Conservation (phyloP, 257 asterid species). For the Ophiorrhiza pumila region DNA sequence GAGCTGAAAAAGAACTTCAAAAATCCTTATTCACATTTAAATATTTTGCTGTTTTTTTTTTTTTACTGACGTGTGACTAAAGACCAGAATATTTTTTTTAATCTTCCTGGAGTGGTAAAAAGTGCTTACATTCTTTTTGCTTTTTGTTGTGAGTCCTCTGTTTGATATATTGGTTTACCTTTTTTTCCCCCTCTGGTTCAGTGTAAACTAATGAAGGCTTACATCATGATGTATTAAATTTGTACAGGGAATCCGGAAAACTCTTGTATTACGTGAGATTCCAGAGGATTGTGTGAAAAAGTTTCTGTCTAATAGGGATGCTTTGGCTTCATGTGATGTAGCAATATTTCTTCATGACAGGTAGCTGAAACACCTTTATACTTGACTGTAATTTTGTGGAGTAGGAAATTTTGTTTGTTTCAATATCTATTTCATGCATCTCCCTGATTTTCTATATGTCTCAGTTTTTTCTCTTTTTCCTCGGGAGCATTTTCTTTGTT, state of each 20-base stretch:
- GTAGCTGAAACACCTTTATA: constrained; percentile 35
- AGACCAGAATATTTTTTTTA: not conserved
- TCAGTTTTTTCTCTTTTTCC: too few relatives aligned
- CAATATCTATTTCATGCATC: not conserved
- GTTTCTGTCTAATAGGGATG: constrained; percentile 64
- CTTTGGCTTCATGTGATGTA: constrained; percentile 84
- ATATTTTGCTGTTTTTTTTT: not conserved
- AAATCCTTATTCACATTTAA: not conserved
- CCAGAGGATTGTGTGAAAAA: constrained; percentile 70
- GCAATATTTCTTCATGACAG: constrained; percentile 97
- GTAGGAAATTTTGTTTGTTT: not conserved
- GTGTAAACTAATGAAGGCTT: not conserved
- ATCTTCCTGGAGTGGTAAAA: not conserved
- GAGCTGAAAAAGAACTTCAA: not conserved
- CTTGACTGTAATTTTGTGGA: not conserved
- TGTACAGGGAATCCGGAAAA: constrained; percentile 68
- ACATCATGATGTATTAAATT: not conserved
- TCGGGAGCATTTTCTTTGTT: too few relatives aligned
- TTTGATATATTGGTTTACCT: not conserved
- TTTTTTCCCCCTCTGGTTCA: not conserved
- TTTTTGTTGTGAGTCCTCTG: not conserved
- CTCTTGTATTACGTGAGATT: constrained; percentile 81
- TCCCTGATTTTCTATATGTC: not conserved
- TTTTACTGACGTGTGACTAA: not conserved
- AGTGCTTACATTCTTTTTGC: not conserved